These are phyloP conservation scores for Vanrija sp. DNA, from an alignment of 1,284 basidiomycete species.

Conservation along the genomic window DNA sequence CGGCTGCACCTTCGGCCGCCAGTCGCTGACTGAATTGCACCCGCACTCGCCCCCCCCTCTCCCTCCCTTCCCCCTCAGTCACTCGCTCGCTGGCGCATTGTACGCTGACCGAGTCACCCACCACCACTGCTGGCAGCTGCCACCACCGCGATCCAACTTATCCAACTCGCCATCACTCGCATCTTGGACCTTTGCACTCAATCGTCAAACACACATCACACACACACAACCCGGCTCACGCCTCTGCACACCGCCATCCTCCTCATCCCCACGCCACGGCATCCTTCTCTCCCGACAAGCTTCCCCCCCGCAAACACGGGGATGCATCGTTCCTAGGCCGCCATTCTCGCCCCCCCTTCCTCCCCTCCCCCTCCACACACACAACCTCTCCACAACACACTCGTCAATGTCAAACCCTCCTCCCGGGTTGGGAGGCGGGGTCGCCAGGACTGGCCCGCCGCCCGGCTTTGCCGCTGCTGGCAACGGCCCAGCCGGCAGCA, in stretches of 20 bases:
- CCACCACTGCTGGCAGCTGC: no score
- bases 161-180: no score
- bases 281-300: constrained; percentile 1
- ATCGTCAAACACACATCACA: no score
- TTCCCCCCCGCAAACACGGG: constrained; percentile 8
- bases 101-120: no score
- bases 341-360: constrained; percentile 2
- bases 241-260: neutral
- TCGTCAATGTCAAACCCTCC: constrained; percentile 39
- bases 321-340: constrained; percentile 11
- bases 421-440: constrained; percentile 47
- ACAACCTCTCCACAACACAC: neutral
- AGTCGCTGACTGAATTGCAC: no score
- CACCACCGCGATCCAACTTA: no score
- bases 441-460: constrained; percentile 44
- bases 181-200: no score
- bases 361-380: constrained; percentile 5
- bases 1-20: no score
- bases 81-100: no score
- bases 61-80: no score
- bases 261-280: neutral
- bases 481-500: constrained; percentile 1
- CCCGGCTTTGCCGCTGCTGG: constrained; percentile 35
- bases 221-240: no score
- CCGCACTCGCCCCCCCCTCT: no score